Base-by-base conservation (phyloP, 768 basidiomycete genomes). In the Tulasnella sp. region DNA sequence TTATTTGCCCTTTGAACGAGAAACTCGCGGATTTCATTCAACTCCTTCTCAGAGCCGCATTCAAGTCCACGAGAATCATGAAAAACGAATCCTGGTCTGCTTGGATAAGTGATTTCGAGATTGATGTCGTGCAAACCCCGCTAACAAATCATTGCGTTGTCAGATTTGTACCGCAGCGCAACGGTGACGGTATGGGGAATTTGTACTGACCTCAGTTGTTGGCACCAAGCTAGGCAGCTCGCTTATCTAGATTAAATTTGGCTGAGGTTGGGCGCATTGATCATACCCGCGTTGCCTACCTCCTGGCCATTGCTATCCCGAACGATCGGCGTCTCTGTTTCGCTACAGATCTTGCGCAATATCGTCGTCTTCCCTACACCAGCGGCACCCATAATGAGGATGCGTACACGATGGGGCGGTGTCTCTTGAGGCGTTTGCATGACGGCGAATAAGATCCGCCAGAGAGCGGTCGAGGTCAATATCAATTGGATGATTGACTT, bases 1-100 rank as follows among this genome's bases (percentile, higher is more conserved):
- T n/a, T n/a, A 8, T 21, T 19, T 4, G 4, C 51, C 24, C 4
- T n/a, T 24, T 19, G 51, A 7, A 5, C 23, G 51, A 52, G 8
- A 24, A 52, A 52, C 5, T 34, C 30, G 7, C 7, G 23, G 19
- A 52, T 29, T 26, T 5, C 8, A 7, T 52, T 29, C 9, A 23
- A 7, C 29, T 52, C 51, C 7, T 48, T n/a, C 7, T 7, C 2
- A 27, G 54, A 52, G 10, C 67, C 67, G 3, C 66, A 60, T 62
- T 70, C 69, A 45, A 70, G 66, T 13, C 68, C 68, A 11, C 52
- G 64, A 26, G 69, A 69, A 56, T 70, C 68, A 44, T 70, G 69
- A 44, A 69, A 68, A 4, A 70, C 50, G 44, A 68, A 69, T 10
- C 59, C 60, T 1, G 63, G 65, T 51, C 67, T 68, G 64, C 65